These are phyloP conservation scores for Bacidia gigantensis DNA, from an alignment of 495 filamentous ascomycete genomes.

Conservation along the genomic window DNA sequence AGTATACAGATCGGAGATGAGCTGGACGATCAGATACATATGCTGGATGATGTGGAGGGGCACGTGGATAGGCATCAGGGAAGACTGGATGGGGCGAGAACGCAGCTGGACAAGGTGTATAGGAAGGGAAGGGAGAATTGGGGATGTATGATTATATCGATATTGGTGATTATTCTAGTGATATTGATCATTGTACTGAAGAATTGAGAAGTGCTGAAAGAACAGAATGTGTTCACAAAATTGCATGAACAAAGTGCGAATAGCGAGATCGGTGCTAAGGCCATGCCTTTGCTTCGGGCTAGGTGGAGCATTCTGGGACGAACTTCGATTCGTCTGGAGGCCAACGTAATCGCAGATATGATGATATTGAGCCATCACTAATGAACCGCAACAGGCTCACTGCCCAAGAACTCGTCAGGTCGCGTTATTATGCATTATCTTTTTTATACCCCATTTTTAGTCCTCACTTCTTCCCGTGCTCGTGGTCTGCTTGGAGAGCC, in stretches of 20 bases:
- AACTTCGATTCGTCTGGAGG: no score
- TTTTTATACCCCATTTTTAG: no score
- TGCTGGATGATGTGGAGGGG: slow-evolving; percentile 80
- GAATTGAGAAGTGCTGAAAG: no score
- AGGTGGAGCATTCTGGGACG: no score
- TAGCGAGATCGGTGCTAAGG: no score
- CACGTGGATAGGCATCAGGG: slow-evolving; percentile 68
- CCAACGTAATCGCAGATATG: no score
- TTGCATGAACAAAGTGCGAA: no score
- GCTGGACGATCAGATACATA: slow-evolving; percentile 72
- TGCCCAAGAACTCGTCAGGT: no score
- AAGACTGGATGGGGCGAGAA: slow-evolving; percentile 58
- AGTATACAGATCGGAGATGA: slow-evolving; percentile 95
- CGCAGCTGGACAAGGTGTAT: slow-evolving; percentile 54
- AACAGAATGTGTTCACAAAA: no score
- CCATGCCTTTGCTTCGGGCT: no score
- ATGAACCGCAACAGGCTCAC: no score
- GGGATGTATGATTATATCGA: slow-evolving; percentile 63
- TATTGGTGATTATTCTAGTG: slow-evolving; percentile 63
- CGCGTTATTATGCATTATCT: neutral
- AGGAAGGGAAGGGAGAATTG: slow-evolving; percentile 63
- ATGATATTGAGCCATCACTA: no score
- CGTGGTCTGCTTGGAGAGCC: slow-evolving; percentile 15
- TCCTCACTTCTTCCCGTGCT: slow-evolving; percentile 10
- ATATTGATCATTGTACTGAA: slow-evolving; percentile 69